Conservation (phyloP, 768 basidiomycete species). For the Inosperma sp. region DNA sequence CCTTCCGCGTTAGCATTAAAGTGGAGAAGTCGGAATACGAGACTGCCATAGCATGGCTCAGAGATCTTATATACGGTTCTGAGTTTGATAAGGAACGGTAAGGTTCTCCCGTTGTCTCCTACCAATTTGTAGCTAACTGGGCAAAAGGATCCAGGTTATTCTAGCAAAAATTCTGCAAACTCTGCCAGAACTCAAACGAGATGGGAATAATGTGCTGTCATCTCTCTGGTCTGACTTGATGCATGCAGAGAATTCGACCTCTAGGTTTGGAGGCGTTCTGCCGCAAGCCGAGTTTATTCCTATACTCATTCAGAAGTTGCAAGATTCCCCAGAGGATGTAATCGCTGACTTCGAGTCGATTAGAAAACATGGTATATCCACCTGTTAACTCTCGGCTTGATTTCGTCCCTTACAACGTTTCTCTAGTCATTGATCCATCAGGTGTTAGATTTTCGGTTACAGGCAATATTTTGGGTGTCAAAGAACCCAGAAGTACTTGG, state of each 20-base stretch:
- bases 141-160: slow-evolving; percentile 68
- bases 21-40: slow-evolving; percentile 81
- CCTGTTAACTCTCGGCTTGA: background rate
- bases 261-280: slow-evolving; percentile 62
- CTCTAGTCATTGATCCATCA: slow-evolving; percentile 73
- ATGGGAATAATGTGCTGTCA: slow-evolving; percentile 73
- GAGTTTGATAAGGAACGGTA: slow-evolving; percentile 79
- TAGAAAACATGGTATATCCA: slow-evolving; percentile 55
- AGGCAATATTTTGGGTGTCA: slow-evolving; percentile 73
- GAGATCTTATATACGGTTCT: slow-evolving; percentile 70
- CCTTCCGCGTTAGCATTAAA: slow-evolving; percentile 70
- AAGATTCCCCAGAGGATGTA: slow-evolving; percentile 67
- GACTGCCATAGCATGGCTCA: slow-evolving; percentile 78
- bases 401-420: background rate
- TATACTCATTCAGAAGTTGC: slow-evolving; percentile 61
- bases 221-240: slow-evolving; percentile 66
- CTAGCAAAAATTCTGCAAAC: slow-evolving; percentile 87
- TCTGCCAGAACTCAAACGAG: slow-evolving; percentile 87
- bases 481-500: slow-evolving; percentile 72
- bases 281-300: slow-evolving; percentile 79
- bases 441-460: slow-evolving; percentile 85
- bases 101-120: slow-evolving; percentile 9
- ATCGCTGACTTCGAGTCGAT: slow-evolving; percentile 73
- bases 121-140: background rate
- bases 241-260: slow-evolving; percentile 65